phyloP scores from a whole-genome alignment of 139 green algal species.

The Desmodesmus armatus region DNA sequence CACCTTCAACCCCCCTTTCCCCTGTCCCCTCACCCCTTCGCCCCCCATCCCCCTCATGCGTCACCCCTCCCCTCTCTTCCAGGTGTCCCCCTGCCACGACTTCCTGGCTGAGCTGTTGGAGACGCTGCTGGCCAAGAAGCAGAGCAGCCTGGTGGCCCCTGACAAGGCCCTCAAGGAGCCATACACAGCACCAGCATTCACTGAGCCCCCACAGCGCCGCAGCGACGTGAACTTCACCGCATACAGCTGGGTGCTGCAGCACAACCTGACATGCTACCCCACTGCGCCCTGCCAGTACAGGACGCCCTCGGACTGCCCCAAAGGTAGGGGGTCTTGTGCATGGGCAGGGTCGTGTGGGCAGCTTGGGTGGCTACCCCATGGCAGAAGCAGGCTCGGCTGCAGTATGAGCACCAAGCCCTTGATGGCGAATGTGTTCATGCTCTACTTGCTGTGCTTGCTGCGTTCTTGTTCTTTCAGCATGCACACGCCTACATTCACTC shows the following conservation, averaged over 20 bases:
- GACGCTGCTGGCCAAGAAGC: constrained; percentile 20
- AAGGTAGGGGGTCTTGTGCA: neutral
- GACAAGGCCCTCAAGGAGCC: constrained; percentile 38
- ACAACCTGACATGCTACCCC: constrained; percentile 60
- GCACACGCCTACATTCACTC: no score
- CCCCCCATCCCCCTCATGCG: neutral
- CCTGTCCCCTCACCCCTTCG: neutral
- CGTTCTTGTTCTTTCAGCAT: no score
- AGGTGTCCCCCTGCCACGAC: constrained; percentile 21
- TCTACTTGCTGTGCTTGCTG: no score
- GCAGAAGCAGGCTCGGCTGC: neutral
- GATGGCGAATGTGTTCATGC: no score
- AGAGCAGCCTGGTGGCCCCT: constrained; percentile 24
- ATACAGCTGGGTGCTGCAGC: constrained; percentile 68
- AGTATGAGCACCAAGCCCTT: no score
- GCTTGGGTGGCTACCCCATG: neutral
- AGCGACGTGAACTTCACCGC: constrained; percentile 70
- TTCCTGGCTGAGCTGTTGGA: constrained; percentile 46
- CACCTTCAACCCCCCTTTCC: no score
- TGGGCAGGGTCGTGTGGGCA: neutral
- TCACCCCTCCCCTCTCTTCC: neutral
- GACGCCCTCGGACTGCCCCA: constrained; percentile 2
- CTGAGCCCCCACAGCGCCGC: constrained; percentile 52
- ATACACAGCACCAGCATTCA: constrained; percentile 41
- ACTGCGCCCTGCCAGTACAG: constrained; percentile 48